A percentile compares a stretch with the other conserved stretches of the same genome.
phyloP scores from a whole-genome alignment of 345 rosid genomes.

The Tarenaya hassleriana region DNA sequence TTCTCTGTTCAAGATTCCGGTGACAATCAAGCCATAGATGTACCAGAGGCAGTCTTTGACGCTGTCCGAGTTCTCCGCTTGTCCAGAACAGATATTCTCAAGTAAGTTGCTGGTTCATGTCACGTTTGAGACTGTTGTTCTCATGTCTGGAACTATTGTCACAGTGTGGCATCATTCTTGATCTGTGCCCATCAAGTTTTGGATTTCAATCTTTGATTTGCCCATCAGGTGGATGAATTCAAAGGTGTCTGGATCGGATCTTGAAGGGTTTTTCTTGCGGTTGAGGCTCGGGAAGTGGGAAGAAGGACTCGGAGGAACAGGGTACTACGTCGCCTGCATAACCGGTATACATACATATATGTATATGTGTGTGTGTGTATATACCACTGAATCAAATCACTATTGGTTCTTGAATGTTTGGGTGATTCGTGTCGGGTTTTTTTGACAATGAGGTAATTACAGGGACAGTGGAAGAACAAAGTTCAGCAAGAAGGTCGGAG shows the following conservation, averaged over 20 bases:
- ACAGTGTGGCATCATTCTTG: not conserved
- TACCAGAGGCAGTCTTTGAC: slow-evolving; percentile 46
- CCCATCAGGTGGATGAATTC: slow-evolving; percentile 56
- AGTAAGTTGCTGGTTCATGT: slow-evolving; percentile 37
- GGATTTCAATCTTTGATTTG: not conserved
- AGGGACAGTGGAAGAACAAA: slow-evolving; percentile 23
- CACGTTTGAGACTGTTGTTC: too few species aligned
- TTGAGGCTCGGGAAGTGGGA: slow-evolving; percentile 78
- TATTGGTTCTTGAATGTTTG: not conserved
- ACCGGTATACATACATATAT: slow-evolving; percentile 37
- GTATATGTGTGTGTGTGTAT: not conserved
- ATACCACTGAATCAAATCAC: not conserved
- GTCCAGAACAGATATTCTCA: slow-evolving; percentile 60
- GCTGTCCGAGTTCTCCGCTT: slow-evolving; percentile 56
- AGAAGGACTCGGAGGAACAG: slow-evolving; percentile 62
- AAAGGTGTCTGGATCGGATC: slow-evolving; percentile 37
- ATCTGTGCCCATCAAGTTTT: not conserved
- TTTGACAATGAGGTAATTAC: not conserved
- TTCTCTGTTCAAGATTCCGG: slow-evolving; percentile 21
- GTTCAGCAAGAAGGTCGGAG: slow-evolving; percentile 21
- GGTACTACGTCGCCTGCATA: slow-evolving; percentile 68
- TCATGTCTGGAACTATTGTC: not conserved
- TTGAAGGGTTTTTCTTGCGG: slow-evolving; percentile 73
- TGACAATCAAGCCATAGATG: slow-evolving; percentile 24
- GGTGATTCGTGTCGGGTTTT: too few species aligned